Conservation (phyloP, 2,329 filamentous ascomycete species). For the Orbilia blumenaviensis region DNA sequence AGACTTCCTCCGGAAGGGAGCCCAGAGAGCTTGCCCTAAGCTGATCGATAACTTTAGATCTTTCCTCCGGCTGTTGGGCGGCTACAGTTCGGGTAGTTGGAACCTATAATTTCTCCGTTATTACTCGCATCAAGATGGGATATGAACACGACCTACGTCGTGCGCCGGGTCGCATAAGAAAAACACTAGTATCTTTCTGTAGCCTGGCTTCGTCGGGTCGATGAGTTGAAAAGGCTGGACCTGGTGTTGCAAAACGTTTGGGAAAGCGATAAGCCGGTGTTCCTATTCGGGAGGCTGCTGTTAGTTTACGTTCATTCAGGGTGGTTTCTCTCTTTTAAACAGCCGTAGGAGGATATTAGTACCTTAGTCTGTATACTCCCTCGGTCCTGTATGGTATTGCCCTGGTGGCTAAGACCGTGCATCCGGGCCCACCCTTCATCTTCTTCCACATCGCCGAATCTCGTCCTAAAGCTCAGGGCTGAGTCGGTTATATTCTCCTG, state of each 20-base stretch:
- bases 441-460: no score
- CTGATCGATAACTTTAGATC: background rate
- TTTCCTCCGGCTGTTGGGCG: background rate
- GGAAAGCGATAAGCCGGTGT: slow-evolving; percentile 68
- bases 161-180: slow-evolving; percentile 68
- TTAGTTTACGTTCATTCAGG: no score
- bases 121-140: no score
- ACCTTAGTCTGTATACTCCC: no score
- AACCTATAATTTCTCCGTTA: no score
- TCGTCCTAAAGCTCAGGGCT: slow-evolving; percentile 66
- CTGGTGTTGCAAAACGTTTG: slow-evolving; percentile 67
- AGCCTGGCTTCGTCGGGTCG: slow-evolving; percentile 66
- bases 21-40: background rate
- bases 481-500: slow-evolving; percentile 69
- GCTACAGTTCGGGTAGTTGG: slow-evolving; percentile 30
- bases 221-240: slow-evolving; percentile 65
- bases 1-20: slow-evolving; percentile 42
- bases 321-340: no score
- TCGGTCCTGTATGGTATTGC: no score
- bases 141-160: background rate
- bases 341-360: no score
- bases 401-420: no score
- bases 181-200: slow-evolving; percentile 68
- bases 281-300: slow-evolving; percentile 49
- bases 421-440: no score